Conservation (phyloP, 208 protist species). For the Trypanosoma mega region DNA sequence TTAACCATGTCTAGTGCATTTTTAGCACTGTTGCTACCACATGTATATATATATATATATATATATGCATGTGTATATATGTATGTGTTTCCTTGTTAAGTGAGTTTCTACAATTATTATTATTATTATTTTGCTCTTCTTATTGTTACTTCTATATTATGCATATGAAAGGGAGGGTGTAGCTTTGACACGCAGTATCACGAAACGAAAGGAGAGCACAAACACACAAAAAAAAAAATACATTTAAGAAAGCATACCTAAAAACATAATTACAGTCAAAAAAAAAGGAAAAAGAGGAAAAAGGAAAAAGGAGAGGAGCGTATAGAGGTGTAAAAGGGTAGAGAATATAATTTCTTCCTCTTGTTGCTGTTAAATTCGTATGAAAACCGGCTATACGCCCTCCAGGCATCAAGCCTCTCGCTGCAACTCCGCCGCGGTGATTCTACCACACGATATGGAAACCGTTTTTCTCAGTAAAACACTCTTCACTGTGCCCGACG, state of each 20-base stretch:
- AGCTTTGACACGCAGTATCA: no score
- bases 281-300: slow-evolving; percentile 1
- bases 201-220: no score
- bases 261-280: no score
- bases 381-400: slow-evolving; percentile 9
- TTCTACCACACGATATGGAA: slow-evolving; percentile 33
- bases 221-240: no score
- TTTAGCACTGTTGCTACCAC: background rate
- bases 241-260: no score
- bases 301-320: background rate
- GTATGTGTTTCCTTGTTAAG: background rate
- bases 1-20: background rate
- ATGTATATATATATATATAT: slow-evolving; percentile 2
- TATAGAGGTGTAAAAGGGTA: background rate
- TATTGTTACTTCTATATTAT: background rate
- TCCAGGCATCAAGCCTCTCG: no score
- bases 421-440: no score
- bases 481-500: slow-evolving; percentile 22
- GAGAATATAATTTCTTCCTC: slow-evolving; percentile 8
- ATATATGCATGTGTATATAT: background rate
- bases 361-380: slow-evolving; percentile 21
- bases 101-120: background rate
- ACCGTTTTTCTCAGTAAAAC: slow-evolving; percentile 40
- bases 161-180: no score
- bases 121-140: background rate